Percentiles rank a stretch among this genome's conserved stretches.
phyloP scores from a whole-genome alignment of 2,329 filamentous ascomycete species.

The Aspergillus glaucus region DNA sequence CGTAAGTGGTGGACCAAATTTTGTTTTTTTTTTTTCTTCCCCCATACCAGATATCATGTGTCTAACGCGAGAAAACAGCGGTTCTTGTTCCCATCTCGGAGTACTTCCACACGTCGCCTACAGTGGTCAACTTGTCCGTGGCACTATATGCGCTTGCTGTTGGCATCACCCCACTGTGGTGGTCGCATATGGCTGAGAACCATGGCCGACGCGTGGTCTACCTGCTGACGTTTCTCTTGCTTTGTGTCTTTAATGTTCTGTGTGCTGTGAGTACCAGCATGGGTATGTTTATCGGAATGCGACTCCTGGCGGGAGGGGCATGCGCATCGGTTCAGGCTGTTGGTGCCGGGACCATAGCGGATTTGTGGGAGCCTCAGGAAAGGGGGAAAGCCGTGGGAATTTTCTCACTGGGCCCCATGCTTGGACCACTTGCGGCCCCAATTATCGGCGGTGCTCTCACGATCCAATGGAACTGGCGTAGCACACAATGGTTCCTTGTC shows the following conservation, averaged over 20 bases:
- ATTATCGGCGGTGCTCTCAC: constrained; percentile 35
- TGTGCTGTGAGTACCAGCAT: constrained; percentile 30
- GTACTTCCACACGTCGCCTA: constrained; percentile 26
- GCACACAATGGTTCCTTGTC: constrained; percentile 32
- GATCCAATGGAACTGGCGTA: constrained; percentile 32
- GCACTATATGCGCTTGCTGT: constrained; percentile 34
- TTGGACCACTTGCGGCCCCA: constrained; percentile 33
- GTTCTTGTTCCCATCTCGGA: constrained; percentile 26
- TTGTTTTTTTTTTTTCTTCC: not conserved
- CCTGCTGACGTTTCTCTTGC: constrained; percentile 31
- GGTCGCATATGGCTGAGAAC: constrained; percentile 33
- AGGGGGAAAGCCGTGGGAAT: constrained; percentile 35
- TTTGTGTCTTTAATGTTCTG: constrained; percentile 31
- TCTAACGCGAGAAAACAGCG: constrained; percentile 11
- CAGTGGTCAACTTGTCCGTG: constrained; percentile 32
- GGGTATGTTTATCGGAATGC: constrained; percentile 35
- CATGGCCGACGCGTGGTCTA: constrained; percentile 34
- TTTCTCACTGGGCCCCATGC: constrained; percentile 37
- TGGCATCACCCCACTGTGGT: constrained; percentile 38
- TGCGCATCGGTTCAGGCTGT: constrained; percentile 37
- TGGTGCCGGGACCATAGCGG: constrained; percentile 36
- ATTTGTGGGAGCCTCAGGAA: constrained; percentile 34
- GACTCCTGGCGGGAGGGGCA: constrained; percentile 33
- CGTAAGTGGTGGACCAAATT: constrained; percentile 43
- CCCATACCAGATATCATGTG: not conserved